A percentile compares a stretch with the other conserved stretches of the same genome.
Conservation (phyloP, 352 stramenopile genomes). For the Pythium vanterpoolii region DNA sequence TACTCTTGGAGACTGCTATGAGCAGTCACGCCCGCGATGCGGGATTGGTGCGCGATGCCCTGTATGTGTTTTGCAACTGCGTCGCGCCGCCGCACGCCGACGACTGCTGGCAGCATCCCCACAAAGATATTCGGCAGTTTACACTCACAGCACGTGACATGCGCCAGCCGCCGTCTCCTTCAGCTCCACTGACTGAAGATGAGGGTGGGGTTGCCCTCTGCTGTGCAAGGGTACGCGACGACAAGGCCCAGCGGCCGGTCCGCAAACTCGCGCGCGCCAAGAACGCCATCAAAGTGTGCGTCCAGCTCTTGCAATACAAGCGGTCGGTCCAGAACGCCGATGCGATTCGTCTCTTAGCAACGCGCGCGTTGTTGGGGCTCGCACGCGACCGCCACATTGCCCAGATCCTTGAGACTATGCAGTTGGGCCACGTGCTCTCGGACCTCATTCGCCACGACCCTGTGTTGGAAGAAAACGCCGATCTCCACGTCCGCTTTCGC, state of each 20-base stretch:
- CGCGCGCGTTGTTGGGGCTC: slow-evolving; percentile 74
- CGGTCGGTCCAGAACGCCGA: slow-evolving; percentile 85
- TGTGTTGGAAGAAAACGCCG: slow-evolving; percentile 81
- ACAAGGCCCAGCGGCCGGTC: slow-evolving; percentile 65
- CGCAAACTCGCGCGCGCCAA: slow-evolving; percentile 70
- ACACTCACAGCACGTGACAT: slow-evolving; percentile 71
- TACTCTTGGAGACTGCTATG: slow-evolving; percentile 77
- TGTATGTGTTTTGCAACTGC: slow-evolving; percentile 82
- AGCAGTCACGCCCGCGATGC: slow-evolving; percentile 71
- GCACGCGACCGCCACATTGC: slow-evolving; percentile 86
- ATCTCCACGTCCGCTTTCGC: slow-evolving; percentile 84
- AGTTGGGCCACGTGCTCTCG: slow-evolving; percentile 78
- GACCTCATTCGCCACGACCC: slow-evolving; percentile 86
- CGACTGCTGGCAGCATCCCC: slow-evolving; percentile 81
- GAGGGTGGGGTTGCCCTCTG: slow-evolving; percentile 37
- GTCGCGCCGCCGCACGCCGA: slow-evolving; percentile 73
- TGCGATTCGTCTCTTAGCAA: slow-evolving; percentile 77
- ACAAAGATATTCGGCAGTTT: slow-evolving; percentile 82
- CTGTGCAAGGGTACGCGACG: slow-evolving; percentile 56
- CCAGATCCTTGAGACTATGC: slow-evolving; percentile 90
- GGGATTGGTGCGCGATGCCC: slow-evolving; percentile 63
- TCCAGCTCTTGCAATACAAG: slow-evolving; percentile 86
- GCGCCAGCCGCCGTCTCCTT: slow-evolving; percentile 45
- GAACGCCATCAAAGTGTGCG: slow-evolving; percentile 86
- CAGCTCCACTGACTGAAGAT: slow-evolving; percentile 15